Percentiles rank a stretch among this genome's conserved stretches.
phyloP scores from a whole-genome alignment of 2,329 filamentous ascomycete genomes.

The Venturia effusa region DNA sequence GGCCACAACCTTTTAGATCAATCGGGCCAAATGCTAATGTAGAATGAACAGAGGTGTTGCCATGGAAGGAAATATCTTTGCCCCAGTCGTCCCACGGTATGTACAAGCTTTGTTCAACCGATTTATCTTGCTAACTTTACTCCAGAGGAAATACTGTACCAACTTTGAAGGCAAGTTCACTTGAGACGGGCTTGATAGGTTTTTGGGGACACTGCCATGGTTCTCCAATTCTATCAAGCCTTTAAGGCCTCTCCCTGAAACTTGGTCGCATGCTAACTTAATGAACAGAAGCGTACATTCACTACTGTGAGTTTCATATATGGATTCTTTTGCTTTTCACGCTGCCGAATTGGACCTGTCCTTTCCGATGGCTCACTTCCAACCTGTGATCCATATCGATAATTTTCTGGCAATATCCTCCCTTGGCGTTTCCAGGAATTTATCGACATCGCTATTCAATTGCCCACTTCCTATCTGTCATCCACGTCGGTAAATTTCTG shows the following conservation, averaged over 20 bases:
- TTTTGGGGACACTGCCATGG: constrained; percentile 5
- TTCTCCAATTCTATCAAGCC: no score
- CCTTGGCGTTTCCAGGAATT: no score
- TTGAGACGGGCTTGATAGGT: constrained; percentile 46
- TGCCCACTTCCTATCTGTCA: no score
- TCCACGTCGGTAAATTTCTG: no score
- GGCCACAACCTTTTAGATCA: not conserved
- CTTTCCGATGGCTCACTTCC: not conserved
- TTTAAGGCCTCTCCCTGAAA: no score
- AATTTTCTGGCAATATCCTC: no score
- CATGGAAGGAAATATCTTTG: constrained; percentile 99
- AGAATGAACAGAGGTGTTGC: constrained; percentile 46
- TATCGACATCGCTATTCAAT: no score
- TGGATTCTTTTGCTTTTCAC: constrained; percentile 11
- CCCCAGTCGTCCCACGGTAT: constrained; percentile 64
- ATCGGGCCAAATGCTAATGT: not conserved
- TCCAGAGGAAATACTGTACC: constrained; percentile 44
- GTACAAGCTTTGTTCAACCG: not conserved
- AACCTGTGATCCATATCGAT: not conserved
- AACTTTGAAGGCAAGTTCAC: constrained; percentile 41
- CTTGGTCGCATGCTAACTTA: constrained; percentile 7
- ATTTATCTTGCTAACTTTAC: constrained; percentile 34
- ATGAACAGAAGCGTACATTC: constrained; percentile 5
- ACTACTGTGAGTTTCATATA: constrained; percentile 9
- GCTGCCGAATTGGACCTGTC: not conserved